Evolutionary conservation across 1,284 basidiomycete species (phyloP), one percentile per base, ranked within the genome.

Genomic region (Inonotus hispidus): DNA sequence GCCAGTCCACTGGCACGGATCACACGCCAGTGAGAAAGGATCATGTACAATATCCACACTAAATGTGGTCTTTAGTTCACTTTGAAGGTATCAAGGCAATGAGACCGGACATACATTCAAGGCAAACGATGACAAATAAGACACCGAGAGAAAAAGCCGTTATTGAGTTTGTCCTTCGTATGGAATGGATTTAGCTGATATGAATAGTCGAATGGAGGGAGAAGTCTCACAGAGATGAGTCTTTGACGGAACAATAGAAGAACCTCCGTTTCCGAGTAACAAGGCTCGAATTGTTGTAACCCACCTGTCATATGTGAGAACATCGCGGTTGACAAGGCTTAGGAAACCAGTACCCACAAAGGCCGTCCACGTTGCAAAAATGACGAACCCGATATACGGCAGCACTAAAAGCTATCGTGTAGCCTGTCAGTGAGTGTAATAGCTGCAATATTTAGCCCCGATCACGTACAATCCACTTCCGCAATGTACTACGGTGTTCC

Each of bases 241-340:
- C 72, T n/a, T 76, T 65, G 8, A 81, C 72, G 3, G 79, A 80
- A 63, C 80, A 81, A 65, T 81, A 81, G 65, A 81, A 80, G 64
- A 79, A 79, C 3, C 79, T 74, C 19, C 79, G 73, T 64, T 70
- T 72, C n/a, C 79, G 75, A 21, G 77, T 77, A 14, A 81, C 72
- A 2, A 65, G 68, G 1, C 61, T 59, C 7, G 76, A 74, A 54
- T 77, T 67, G n/a, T 63, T 66, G 2, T 73, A 71, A 1, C 78
- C 79, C 56, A 78, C 68, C 79, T 79, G 60, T 50, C 29, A 23
- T 57, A 21, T 43, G 23, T 38, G 43, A 21, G 7, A n/a, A 50
- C 23, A 41, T 23, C 11, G 32, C 3, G 25, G 32, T 8, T 32
- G 37, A 47, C 6, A 58, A 32, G 23, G 38, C 19, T n/a, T 10